Percentiles rank a stretch among this genome's conserved stretches.
phyloP scores from a whole-genome alignment of 2,329 filamentous ascomycete genomes.

The Alternaria ventricosa region DNA sequence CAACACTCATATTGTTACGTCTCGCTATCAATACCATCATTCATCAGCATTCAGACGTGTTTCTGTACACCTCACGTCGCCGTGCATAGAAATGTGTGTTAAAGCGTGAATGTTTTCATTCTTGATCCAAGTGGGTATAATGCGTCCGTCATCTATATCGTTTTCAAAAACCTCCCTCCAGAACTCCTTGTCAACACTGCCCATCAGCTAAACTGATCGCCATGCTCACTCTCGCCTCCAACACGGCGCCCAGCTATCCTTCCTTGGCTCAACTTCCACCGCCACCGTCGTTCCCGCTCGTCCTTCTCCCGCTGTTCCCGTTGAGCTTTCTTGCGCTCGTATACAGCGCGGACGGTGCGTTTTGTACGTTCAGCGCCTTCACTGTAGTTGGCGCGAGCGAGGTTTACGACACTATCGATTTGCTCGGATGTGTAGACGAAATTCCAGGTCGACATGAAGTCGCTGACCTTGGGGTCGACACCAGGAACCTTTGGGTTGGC shows the following conservation, averaged over 20 bases:
- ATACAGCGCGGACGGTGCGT: constrained; percentile 83
- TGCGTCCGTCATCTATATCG: neutral
- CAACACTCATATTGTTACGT: neutral
- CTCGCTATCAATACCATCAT: neutral
- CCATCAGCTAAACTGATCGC: constrained; percentile 66
- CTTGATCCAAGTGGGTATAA: constrained; percentile 21
- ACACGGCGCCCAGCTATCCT: constrained; percentile 61
- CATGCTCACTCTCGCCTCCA: constrained; percentile 62
- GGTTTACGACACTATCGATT: constrained; percentile 80
- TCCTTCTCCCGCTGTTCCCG: constrained; percentile 62
- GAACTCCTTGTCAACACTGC: neutral
- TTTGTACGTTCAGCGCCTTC: constrained; percentile 82
- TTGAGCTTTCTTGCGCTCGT: constrained; percentile 82
- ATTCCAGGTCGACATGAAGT: constrained; percentile 97
- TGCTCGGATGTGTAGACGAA: constrained; percentile 94
- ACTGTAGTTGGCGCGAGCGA: constrained; percentile 85
- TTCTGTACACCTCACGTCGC: neutral
- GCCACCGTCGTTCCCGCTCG: constrained; percentile 46
- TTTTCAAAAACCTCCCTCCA: neutral
- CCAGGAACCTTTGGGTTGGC: constrained; percentile 79
- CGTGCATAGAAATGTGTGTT: neutral
- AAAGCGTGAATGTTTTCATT: constrained; percentile 5
- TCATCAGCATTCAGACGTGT: neutral
- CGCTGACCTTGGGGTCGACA: constrained; percentile 81
- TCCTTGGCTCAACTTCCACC: constrained; percentile 53